These are phyloP conservation scores for Mollisia scopiformis DNA, from an alignment of 2,329 filamentous ascomycete genomes.

Conservation along the genomic window DNA sequence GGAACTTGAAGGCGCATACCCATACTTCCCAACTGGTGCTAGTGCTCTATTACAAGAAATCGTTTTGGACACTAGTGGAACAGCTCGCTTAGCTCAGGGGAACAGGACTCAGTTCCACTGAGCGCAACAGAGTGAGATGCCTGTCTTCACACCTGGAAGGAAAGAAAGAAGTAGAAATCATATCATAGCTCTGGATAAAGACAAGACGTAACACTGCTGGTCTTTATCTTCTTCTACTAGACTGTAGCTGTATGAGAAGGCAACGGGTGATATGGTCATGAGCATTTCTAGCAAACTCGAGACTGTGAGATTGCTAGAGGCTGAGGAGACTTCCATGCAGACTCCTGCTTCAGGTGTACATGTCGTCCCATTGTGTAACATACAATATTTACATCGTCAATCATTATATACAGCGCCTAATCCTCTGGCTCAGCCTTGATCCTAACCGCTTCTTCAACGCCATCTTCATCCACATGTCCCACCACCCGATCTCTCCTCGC, in stretches of 20 bases:
- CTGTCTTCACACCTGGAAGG: too few species aligned
- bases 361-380: background rate
- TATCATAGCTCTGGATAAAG: background rate
- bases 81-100: background rate
- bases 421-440: constrained; percentile 37
- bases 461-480: constrained; percentile 31
- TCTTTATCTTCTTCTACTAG: background rate
- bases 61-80: background rate
- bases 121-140: background rate
- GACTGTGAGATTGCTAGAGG: background rate
- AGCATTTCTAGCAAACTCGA: background rate
- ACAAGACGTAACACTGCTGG: background rate
- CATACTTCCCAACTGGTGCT: background rate
- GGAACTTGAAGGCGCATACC: too few species aligned
- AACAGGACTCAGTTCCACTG: background rate
- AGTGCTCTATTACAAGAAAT: background rate
- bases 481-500: constrained; percentile 33
- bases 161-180: too few species aligned
- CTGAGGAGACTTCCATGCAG: background rate
- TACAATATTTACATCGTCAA: constrained; percentile 3
- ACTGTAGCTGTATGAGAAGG: background rate
- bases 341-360: background rate
- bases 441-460: constrained; percentile 23
- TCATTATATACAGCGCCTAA: constrained; percentile 12
- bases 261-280: background rate